phyloP scores from a whole-genome alignment of 495 filamentous ascomycete genomes.

The Talaromyces wortmannii region DNA sequence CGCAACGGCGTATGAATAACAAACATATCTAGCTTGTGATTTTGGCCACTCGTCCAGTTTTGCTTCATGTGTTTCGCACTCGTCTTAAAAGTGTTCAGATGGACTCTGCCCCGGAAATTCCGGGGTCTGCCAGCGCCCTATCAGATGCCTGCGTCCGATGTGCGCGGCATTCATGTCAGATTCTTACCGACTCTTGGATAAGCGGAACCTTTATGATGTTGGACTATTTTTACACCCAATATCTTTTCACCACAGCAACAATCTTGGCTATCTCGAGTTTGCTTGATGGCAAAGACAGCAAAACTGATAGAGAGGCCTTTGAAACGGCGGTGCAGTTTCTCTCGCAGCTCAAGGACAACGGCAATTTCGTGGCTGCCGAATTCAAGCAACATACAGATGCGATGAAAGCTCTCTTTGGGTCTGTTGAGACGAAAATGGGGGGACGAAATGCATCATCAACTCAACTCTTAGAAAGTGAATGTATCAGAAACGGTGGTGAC shows the following conservation, averaged over 20 bases:
- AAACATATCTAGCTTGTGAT: slow-evolving; percentile 19
- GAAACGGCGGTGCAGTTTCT: slow-evolving; percentile 23
- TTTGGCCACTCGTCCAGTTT: slow-evolving; percentile 21
- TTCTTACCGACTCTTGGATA: slow-evolving; percentile 28
- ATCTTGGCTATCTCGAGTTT: slow-evolving; percentile 25
- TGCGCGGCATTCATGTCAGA: slow-evolving; percentile 18
- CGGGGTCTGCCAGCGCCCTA: no score
- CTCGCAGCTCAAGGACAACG: slow-evolving; percentile 18
- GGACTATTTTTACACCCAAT: slow-evolving; percentile 28
- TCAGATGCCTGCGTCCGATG: slow-evolving; percentile 26
- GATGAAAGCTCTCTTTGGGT: no score
- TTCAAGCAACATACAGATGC: no score
- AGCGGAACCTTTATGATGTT: slow-evolving; percentile 25
- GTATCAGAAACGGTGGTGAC: no score
- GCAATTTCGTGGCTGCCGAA: slow-evolving; percentile 23
- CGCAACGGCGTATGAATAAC: not conserved
- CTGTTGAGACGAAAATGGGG: no score
- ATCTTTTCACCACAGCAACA: slow-evolving; percentile 22
- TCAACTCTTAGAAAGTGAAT: no score
- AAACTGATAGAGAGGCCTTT: slow-evolving; percentile 14
- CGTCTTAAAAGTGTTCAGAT: slow-evolving; percentile 4
- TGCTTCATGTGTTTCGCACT: slow-evolving; percentile 20
- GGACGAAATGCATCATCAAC: no score
- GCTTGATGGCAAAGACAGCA: slow-evolving; percentile 11
- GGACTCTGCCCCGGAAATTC: slow-evolving; percentile 11